These are phyloP conservation scores for Apiospora saccharicola DNA, from an alignment of 2,329 filamentous ascomycete genomes.

Conservation along the genomic window DNA sequence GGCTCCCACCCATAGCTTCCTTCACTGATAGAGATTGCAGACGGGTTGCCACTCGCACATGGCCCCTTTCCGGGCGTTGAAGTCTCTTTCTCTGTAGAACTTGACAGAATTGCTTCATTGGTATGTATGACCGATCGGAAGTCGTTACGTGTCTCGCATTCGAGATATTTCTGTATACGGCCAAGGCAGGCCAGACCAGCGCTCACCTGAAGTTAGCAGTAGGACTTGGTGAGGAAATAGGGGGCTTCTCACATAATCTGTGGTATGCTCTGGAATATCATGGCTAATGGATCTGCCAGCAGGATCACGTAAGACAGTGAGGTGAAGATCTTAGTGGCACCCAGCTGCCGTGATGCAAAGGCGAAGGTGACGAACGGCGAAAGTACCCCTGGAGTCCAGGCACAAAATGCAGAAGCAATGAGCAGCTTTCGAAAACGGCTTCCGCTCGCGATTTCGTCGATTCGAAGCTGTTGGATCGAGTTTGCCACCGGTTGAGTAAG, in stretches of 20 bases:
- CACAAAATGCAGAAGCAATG: constrained; percentile 46
- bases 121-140: constrained; percentile 30
- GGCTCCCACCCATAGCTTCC: constrained; percentile 47
- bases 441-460: constrained; percentile 46
- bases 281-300: constrained; percentile 47
- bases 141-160: constrained; percentile 38
- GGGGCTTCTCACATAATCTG: constrained; percentile 36
- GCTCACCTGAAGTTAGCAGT: not conserved
- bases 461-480: constrained; percentile 43
- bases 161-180: constrained; percentile 49
- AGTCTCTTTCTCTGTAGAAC: not conserved
- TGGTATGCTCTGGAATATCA: constrained; percentile 48
- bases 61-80: not conserved
- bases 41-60: not conserved
- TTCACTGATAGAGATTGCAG: constrained; percentile 32
- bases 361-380: constrained; percentile 44
- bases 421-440: constrained; percentile 44
- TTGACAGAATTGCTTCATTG: not conserved
- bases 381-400: constrained; percentile 24
- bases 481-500: constrained; percentile 40
- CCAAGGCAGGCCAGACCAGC: constrained; percentile 49
- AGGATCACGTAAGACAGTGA: constrained; percentile 50
- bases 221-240: not conserved
- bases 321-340: constrained; percentile 47
- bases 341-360: constrained; percentile 36